Percentiles rank a stretch among this genome's conserved stretches.
These are phyloP conservation scores for Nakataea oryzae DNA, from an alignment of 2,329 filamentous ascomycete species.

Conservation along the genomic window DNA sequence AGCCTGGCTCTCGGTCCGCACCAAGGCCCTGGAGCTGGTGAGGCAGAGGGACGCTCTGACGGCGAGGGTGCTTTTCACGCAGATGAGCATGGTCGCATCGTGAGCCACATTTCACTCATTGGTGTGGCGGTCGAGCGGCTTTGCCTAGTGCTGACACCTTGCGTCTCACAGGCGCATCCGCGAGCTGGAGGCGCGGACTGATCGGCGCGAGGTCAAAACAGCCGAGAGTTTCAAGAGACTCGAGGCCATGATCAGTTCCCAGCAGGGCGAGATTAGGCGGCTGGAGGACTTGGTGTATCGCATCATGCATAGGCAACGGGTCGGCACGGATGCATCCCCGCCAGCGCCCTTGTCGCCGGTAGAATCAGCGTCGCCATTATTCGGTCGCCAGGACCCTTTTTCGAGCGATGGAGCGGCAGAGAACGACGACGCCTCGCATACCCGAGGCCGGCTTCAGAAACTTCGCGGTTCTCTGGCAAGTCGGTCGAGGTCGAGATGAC, in stretches of 20 bases:
- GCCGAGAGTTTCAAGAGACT: constrained; percentile 16
- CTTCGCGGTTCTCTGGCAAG: neutral
- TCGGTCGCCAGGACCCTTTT: neutral
- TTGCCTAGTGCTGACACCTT: neutral
- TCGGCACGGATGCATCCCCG: neutral
- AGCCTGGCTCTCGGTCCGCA: constrained; percentile 31
- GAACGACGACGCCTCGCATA: neutral
- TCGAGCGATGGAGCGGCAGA: neutral
- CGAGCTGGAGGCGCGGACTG: constrained; percentile 22
- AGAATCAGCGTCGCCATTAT: neutral
- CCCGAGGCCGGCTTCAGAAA: neutral
- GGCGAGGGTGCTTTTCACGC: constrained; percentile 33
- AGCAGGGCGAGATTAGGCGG: constrained; percentile 16
- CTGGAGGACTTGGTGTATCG: constrained; percentile 16
- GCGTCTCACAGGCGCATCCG: constrained; percentile 16
- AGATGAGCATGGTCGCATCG: constrained; percentile 37
- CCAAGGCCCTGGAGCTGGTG: constrained; percentile 32
- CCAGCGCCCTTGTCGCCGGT: neutral
- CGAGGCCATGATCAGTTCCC: constrained; percentile 14
- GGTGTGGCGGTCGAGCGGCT: neutral
- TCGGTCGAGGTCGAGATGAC: neutral
- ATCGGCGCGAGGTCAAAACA: constrained; percentile 17
- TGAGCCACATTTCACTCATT: constrained; percentile 9
- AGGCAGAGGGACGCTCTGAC: constrained; percentile 33
- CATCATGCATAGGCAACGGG: constrained; percentile 12